Conservation (phyloP, 495 filamentous ascomycete genomes). For the Trichoderma orchidacearum region DNA sequence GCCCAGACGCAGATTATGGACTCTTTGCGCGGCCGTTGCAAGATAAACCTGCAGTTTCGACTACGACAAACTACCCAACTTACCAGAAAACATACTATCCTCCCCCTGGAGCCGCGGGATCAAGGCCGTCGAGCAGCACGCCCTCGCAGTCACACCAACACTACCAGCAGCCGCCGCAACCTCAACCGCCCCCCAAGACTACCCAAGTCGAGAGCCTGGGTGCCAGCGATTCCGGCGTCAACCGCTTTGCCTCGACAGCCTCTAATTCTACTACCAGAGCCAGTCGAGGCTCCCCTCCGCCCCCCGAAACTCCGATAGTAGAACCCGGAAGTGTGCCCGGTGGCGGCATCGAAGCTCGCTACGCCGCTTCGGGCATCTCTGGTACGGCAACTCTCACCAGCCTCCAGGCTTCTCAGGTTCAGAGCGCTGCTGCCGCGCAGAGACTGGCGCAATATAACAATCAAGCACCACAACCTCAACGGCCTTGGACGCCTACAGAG, state of each 20-base stretch:
- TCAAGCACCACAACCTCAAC: slow-evolving; percentile 32
- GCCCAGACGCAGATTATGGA: slow-evolving; percentile 53
- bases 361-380: slow-evolving; percentile 78
- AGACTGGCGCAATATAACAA: slow-evolving; percentile 58
- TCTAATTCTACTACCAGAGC: slow-evolving; percentile 90
- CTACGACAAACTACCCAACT: slow-evolving; percentile 24
- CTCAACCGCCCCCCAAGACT: slow-evolving; percentile 7
- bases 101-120: slow-evolving; percentile 21
- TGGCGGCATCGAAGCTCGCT: slow-evolving; percentile 76
- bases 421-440: slow-evolving; percentile 69
- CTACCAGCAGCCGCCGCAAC: slow-evolving; percentile 4
- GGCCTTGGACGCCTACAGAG: slow-evolving; percentile 96
- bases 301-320: slow-evolving; percentile 85
- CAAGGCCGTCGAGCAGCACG: background rate
- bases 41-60: slow-evolving; percentile 11
- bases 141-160: slow-evolving; percentile 6
- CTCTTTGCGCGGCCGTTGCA: slow-evolving; percentile 47
- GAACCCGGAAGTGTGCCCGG: slow-evolving; percentile 54
- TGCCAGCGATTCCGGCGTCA: slow-evolving; percentile 34
- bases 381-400: slow-evolving; percentile 68
- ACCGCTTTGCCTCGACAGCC: slow-evolving; percentile 73
- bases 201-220: slow-evolving; percentile 13
- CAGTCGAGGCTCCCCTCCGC: slow-evolving; percentile 83
- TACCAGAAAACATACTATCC: slow-evolving; percentile 39
- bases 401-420: slow-evolving; percentile 67